Base-by-base conservation (phyloP, 2,329 filamentous ascomycete genomes). In the Dothiorella sarmentorum region DNA sequence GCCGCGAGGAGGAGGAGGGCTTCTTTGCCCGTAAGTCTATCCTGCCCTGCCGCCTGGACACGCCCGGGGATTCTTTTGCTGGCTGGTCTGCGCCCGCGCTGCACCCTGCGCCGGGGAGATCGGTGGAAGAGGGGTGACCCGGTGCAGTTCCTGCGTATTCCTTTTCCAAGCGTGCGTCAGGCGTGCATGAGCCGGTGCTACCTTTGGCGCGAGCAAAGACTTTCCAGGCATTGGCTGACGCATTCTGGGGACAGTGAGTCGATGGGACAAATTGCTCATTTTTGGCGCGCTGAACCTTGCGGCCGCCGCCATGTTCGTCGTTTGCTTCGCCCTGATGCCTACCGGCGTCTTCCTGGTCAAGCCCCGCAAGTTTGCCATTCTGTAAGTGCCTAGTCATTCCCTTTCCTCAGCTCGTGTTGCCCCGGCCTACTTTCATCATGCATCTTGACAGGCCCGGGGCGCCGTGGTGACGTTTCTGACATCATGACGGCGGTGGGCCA, bases 221-320 rank as follows among this genome's bases (percentile, higher is more conserved):
- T 26, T 33, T 24, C 22, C 31, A 17, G 45, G 31, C 37, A 53
- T 43, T 53, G 27, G 47, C 47, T 59, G 47, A 59, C 57, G 38
- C 17, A 43, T 42, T 43, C 51, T 52, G 37, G 26, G 20, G 35
- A 57, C 76, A 97, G 94, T 99, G 79, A 96, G 91, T 78, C 85
- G 93, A 78, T 97, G 93, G 94, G 94, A 99, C 77, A 89, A 93
- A 60, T 79, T 97, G 71, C 82, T 99, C 73, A 84, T 97, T 68
- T 99, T 99, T 76, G 87, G 84, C 64, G 91, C 87, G 70, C 95
- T 93, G 79, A 96, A 96, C 76, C 75, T 96, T 67, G 91, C 88
- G 62, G 91, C 94, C 63, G 81, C 91, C 64, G 90, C 89, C 65
- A 93, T 95, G 80, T 97, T 99, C 80, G 85, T 95, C 72, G 85